Base-by-base conservation (phyloP, 2,329 filamentous ascomycete genomes). In the Elsinoe ampelina region DNA sequence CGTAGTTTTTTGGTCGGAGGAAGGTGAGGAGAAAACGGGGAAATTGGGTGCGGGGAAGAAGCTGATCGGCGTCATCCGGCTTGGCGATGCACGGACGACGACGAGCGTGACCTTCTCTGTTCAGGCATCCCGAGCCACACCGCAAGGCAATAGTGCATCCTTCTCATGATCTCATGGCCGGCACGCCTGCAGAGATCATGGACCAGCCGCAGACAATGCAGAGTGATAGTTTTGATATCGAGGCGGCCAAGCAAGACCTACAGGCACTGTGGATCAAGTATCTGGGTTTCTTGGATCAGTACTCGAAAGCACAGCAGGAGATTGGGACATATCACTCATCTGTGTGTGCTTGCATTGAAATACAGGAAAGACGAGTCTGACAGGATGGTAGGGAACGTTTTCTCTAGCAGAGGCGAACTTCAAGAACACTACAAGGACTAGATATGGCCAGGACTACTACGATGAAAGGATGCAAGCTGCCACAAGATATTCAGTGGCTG, bases 351-450 rank as follows among this genome's bases (percentile, higher is more conserved):
- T 8, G 20, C 15, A 17, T 5, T 32, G 20, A 4, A 57, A 35
- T 7, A n/a, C 2, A 12, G 8, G 20, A 10, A 35, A 38, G n/a
- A 2, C n/a, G 15, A n/a, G 43, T 35, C 20, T 41, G 45, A 54
- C 19, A 42, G 32, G 22, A 32, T 38, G 32, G 12, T 12, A 75
- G 72, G 75, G 73, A 5, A 77, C 70, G 60, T 64, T 78, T 30
- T 70, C 73, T 61, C 75, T 91, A 39, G 84, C 87, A n/a, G 80
- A 86, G 58, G 87, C 87, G 60, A 89, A 90, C 71, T 90, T 88
- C 70, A 74, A 80, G 26, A 81, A 80, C n/a, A 76, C 81, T 65
- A 74, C 80, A 11, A 80, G 83, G 32, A 68, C 81, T 60, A 76
- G 81, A 41, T 90, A 86, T 66, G 86, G 86, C 2, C 78, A 75